phyloP scores from a whole-genome alignment of 1,284 basidiomycete genomes.

The Spongispora temasekensis region DNA sequence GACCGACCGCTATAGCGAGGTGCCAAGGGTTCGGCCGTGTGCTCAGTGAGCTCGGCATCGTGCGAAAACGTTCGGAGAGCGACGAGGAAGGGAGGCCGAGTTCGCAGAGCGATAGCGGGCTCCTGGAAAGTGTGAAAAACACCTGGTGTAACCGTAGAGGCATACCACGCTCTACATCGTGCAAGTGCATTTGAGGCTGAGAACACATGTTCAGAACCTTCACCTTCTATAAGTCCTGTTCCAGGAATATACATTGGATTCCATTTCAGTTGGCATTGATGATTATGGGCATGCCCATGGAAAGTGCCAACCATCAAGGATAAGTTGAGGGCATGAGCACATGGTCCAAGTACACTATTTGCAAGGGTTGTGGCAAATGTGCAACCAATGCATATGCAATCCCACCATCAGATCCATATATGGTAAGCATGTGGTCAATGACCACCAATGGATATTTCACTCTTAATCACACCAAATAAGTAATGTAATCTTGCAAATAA shows the following conservation, averaged over 20 bases:
- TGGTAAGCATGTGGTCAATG: background rate
- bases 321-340: background rate
- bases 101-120: too few relatives aligned
- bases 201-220: background rate
- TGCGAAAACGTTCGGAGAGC: too few relatives aligned
- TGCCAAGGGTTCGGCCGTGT: too few relatives aligned
- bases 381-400: background rate
- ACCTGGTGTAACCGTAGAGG: too few relatives aligned
- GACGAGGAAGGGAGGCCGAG: too few relatives aligned
- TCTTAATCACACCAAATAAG: background rate
- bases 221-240: background rate
- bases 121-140: too few relatives aligned
- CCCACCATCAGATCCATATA: background rate
- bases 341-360: background rate
- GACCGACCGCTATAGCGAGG: too few relatives aligned
- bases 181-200: background rate
- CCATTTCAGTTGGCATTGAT: background rate
- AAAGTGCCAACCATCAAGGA: background rate
- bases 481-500: background rate
- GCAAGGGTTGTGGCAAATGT: background rate
- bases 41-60: too few relatives aligned
- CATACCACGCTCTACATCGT: too few relatives aligned
- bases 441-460: background rate
- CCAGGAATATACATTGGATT: background rate
- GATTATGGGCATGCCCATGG: background rate